Conservation (phyloP, 495 filamentous ascomycete species). For the Hyaloscypha bicolor region DNA sequence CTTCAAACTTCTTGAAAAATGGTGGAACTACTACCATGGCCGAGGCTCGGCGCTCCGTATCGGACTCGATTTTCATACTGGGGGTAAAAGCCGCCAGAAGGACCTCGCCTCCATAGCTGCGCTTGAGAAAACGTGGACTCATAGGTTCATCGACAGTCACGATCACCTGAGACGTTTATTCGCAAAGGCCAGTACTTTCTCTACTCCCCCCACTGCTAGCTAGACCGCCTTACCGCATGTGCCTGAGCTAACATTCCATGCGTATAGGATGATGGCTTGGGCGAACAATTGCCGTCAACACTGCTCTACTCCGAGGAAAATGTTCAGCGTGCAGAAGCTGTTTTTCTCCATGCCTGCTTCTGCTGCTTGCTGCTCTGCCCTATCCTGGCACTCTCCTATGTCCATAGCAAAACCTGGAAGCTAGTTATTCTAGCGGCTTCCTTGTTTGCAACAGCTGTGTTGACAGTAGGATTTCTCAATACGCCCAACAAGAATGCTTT, state of each 20-base stretch:
- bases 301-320: constrained; percentile 23
- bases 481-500: constrained; percentile 19
- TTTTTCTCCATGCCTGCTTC: constrained; percentile 21
- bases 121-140: constrained; percentile 19
- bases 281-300: constrained; percentile 8
- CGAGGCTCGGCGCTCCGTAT: constrained; percentile 3
- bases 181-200: constrained; percentile 4
- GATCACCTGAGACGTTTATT: constrained; percentile 15
- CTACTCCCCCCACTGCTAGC: background rate
- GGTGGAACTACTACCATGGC: constrained; percentile 1
- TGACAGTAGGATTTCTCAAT: constrained; percentile 19
- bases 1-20: constrained; percentile 8
- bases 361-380: constrained; percentile 22
- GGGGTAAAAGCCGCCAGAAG: background rate
- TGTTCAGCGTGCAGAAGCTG: constrained; percentile 17
- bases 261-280: constrained; percentile 7
- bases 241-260: background rate
- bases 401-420: constrained; percentile 22
- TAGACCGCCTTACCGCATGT: background rate
- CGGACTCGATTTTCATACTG: constrained; percentile 8
- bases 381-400: constrained; percentile 14
- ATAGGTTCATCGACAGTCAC: constrained; percentile 22
- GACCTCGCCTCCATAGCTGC: constrained; percentile 22
- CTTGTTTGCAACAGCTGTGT: constrained; percentile 17
- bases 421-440: constrained; percentile 15